Conservation (phyloP, 2,329 filamentous ascomycete genomes). For the Diaporthe nobilis region DNA sequence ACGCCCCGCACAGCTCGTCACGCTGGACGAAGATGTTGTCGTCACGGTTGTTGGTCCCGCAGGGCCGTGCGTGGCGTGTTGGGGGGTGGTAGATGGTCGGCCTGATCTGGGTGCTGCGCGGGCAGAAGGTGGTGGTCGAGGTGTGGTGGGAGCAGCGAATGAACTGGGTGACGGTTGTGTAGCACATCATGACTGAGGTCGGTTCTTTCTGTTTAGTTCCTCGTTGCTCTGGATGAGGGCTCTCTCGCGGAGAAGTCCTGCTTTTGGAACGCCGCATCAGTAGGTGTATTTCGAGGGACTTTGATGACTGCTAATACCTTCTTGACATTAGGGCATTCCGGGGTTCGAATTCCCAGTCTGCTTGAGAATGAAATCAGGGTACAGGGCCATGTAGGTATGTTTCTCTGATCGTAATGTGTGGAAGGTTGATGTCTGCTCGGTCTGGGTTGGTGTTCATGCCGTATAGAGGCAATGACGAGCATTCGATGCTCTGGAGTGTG, state of each 20-base stretch:
- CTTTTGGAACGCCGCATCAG: not conserved
- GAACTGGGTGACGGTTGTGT: slow-evolving; percentile 1
- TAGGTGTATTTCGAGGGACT: not conserved
- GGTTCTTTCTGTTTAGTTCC: not conserved
- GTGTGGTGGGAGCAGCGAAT: slow-evolving; percentile 1
- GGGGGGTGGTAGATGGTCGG: not conserved
- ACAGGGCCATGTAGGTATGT: not conserved
- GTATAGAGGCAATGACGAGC: not conserved
- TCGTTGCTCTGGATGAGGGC: not conserved
- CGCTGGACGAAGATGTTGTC: not conserved
- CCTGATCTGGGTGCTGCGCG: not conserved
- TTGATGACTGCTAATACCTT: not conserved
- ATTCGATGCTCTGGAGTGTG: not conserved
- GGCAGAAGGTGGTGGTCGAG: not conserved
- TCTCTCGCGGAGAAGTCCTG: not conserved
- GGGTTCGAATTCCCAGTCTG: not conserved
- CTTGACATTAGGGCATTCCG: not conserved
- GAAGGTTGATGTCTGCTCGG: not conserved
- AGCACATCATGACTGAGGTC: not conserved
- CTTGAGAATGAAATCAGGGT: not conserved
- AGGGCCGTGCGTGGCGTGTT: not conserved
- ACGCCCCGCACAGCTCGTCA: slow-evolving; percentile 7
- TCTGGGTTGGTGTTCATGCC: not conserved
- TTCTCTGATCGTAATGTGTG: not conserved
- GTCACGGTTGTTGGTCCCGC: not conserved